Evolutionary conservation across 1,284 basidiomycete species (phyloP).

Genomic region (Ganoderma lucidum): DNA sequence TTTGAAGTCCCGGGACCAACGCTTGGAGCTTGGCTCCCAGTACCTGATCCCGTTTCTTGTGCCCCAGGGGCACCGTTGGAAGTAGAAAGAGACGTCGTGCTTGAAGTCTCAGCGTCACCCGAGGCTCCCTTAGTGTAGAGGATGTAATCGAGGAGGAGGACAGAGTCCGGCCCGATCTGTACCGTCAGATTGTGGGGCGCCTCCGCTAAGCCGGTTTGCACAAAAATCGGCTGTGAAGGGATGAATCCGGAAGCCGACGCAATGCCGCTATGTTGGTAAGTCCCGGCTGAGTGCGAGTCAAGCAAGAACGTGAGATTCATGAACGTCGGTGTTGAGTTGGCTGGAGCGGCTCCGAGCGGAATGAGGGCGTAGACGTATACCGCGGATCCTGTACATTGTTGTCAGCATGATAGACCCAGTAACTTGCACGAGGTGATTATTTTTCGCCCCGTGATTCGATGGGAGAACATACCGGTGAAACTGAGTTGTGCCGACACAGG

Average conservation of each 20-base stretch:
- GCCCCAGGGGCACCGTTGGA: conserved; percentile 27
- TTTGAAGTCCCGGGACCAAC: conserved; percentile 35
- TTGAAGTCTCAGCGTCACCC: conserved; percentile 23
- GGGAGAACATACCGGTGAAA: conserved; percentile 53
- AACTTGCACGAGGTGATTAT: not conserved
- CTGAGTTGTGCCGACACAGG: conserved; percentile 54
- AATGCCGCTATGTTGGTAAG: conserved; percentile 43
- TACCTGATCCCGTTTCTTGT: conserved; percentile 32
- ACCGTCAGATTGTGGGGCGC: conserved; percentile 52
- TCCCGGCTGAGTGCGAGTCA: conserved; percentile 39
- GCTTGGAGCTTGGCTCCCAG: conserved; percentile 35
- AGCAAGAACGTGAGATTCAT: conserved; percentile 46
- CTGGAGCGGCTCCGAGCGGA: conserved; percentile 39
- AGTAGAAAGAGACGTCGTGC: conserved; percentile 24
- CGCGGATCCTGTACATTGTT: conserved; percentile 40
- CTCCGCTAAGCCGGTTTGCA: conserved; percentile 45
- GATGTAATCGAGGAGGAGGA: conserved; percentile 58
- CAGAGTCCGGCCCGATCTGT: conserved; percentile 53
- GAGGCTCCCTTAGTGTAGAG: conserved; percentile 47
- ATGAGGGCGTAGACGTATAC: conserved; percentile 44
- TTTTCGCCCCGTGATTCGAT: conserved; percentile 10
- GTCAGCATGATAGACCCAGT: conserved; percentile 14
- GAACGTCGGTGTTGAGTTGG: conserved; percentile 42
- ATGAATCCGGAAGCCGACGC: conserved; percentile 37
- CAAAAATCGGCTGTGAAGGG: conserved; percentile 45